phyloP scores from a whole-genome alignment of 768 basidiomycete species.

The Mycena galopus region DNA sequence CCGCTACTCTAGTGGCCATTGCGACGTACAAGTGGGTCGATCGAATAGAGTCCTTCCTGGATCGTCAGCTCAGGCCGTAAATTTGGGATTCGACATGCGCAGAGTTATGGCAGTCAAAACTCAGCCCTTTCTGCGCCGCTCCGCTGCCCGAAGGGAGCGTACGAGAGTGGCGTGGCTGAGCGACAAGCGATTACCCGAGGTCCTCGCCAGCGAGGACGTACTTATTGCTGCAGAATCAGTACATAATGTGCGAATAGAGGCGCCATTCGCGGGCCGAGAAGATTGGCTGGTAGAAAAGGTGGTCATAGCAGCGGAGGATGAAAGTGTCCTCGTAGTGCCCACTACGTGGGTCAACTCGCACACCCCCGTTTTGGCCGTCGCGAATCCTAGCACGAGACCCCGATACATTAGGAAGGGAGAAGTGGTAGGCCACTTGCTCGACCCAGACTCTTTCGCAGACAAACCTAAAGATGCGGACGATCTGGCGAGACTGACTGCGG shows the following conservation, averaged over 20 bases:
- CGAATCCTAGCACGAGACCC: conserved; percentile 30
- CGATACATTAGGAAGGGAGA: conserved; percentile 30
- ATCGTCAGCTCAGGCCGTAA: conserved; percentile 13
- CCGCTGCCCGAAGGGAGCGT: background rate
- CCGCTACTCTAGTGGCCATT: conserved; percentile 15
- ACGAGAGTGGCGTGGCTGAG: background rate
- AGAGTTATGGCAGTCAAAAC: background rate
- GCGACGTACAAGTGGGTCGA: conserved; percentile 7
- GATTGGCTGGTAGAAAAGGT: conserved; percentile 37
- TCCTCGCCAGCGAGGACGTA: conserved; percentile 1
- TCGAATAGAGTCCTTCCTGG: conserved; percentile 4
- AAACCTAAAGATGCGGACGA: background rate
- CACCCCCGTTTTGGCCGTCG: conserved; percentile 30
- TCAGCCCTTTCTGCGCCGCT: background rate
- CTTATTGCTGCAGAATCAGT: conserved; percentile 12
- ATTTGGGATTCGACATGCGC: conserved; percentile 20
- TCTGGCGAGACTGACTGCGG: background rate
- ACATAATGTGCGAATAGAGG: conserved; percentile 12
- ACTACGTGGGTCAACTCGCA: background rate
- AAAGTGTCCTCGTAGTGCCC: background rate
- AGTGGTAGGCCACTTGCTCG: conserved; percentile 15
- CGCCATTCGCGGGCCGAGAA: background rate
- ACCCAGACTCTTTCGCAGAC: background rate
- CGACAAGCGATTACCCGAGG: background rate
- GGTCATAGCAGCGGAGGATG: background rate